A percentile compares a stretch with the other conserved stretches of the same genome.
phyloP scores from a whole-genome alignment of 306 rosid genomes.

The Astragalus glycyphyllos region DNA sequence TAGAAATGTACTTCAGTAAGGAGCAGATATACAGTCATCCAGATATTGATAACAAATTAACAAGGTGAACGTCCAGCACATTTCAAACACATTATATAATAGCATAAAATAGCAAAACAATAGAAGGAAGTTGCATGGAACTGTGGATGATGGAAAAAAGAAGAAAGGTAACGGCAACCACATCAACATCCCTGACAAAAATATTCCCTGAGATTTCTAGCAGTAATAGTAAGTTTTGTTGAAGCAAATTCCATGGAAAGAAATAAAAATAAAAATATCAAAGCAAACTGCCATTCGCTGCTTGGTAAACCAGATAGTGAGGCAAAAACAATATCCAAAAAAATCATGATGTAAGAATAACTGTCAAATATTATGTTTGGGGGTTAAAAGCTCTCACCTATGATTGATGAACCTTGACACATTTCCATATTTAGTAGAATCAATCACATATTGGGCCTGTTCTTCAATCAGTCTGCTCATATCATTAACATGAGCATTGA shows the following conservation, averaged over 20 bases:
- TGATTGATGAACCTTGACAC: slow-evolving; percentile 97
- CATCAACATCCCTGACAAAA: too few species aligned
- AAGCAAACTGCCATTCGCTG: not conserved
- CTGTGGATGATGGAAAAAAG: too few species aligned
- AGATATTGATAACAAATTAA: too few species aligned
- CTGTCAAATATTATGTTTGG: slow-evolving; percentile 4
- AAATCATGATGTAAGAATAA: slow-evolving; percentile 2
- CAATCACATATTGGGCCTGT: slow-evolving; percentile 64
- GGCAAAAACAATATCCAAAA: not conserved
- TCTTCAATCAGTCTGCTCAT: slow-evolving; percentile 89
- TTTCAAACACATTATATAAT: too few species aligned
- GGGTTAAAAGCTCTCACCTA: slow-evolving; percentile 60
- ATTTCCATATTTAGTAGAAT: slow-evolving; percentile 80
- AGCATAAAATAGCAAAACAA: too few species aligned
- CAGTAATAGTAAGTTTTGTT: slow-evolving; percentile 15
- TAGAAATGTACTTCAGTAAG: too few species aligned
- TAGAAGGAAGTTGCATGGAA: too few species aligned
- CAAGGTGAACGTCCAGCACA: too few species aligned
- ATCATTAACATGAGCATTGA: slow-evolving; percentile 78
- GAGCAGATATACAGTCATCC: too few species aligned
- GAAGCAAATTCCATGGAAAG: slow-evolving; percentile 5
- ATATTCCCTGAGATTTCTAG: not conserved
- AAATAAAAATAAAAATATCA: slow-evolving; percentile 5
- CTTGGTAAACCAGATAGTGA: slow-evolving; percentile 2
- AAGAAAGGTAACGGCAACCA: too few species aligned